These are phyloP conservation scores for Mortierella sp. DNA, from an alignment of 371 early-diverging fungal species.

Conservation along the genomic window DNA sequence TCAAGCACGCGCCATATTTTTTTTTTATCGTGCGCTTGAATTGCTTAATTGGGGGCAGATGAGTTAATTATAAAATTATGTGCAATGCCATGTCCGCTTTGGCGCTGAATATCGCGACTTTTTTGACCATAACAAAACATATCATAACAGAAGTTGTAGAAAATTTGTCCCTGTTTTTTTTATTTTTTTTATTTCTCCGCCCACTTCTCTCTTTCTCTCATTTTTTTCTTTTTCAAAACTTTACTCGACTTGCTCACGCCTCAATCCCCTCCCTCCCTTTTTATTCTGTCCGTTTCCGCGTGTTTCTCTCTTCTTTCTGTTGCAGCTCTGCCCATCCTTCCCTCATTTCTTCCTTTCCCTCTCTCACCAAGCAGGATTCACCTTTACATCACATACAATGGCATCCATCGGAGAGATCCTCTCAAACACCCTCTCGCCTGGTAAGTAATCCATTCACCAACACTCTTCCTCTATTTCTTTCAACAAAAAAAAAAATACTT, in stretches of 20 bases:
- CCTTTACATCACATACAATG: slow-evolving; percentile 58
- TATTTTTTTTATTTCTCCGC: slow-evolving; percentile 7
- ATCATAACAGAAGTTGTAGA: background rate
- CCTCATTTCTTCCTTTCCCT: background rate
- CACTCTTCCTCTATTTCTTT: background rate
- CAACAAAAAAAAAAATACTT: background rate
- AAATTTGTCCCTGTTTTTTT: slow-evolving; percentile 23
- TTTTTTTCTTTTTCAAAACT: slow-evolving; percentile 10
- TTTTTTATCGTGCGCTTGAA: too few species aligned
- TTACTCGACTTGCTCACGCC: background rate
- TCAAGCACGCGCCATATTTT: too few species aligned
- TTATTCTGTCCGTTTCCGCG: slow-evolving; percentile 36
- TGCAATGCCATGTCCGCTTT: too few species aligned
- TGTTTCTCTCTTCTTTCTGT: slow-evolving; percentile 25
- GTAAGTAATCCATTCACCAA: slow-evolving; percentile 55
- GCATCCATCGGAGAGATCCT: slow-evolving; percentile 79
- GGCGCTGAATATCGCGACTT: too few species aligned
- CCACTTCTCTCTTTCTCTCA: slow-evolving; percentile 4
- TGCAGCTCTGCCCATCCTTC: slow-evolving; percentile 14
- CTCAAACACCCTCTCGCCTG: slow-evolving; percentile 79
- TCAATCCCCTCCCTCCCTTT: slow-evolving; percentile 7
- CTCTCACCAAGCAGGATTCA: slow-evolving; percentile 11
- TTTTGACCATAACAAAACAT: too few species aligned
- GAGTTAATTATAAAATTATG: too few species aligned
- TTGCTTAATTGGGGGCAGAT: too few species aligned